A percentile compares a stretch with the other conserved stretches of the same genome.
Evolutionary conservation across 148 eudicot genomes (phyloP).

Genomic region (Limonium bicolor): DNA sequence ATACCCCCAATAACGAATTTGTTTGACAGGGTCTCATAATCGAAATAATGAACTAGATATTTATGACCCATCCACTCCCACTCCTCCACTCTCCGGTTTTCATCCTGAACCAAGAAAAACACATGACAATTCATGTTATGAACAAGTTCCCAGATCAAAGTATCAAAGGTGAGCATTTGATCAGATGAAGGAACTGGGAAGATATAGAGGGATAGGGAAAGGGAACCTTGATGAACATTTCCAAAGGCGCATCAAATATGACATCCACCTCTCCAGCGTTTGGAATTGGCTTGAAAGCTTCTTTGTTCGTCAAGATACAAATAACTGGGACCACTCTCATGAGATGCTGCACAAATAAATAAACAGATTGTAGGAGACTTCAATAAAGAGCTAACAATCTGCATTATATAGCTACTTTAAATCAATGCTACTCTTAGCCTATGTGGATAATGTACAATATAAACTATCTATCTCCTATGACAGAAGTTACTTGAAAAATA

Average conservation of each 20-base stretch:
- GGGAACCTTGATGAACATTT: constrained; percentile 57
- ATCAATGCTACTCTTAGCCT: no score
- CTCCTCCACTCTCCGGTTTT: constrained; percentile 60
- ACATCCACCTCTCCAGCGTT: constrained; percentile 66
- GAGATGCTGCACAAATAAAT: constrained; percentile 22
- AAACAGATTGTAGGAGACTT: background rate
- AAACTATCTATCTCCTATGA: no score
- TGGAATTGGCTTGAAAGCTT: constrained; percentile 43
- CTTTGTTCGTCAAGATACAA: constrained; percentile 40
- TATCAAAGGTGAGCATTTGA: background rate
- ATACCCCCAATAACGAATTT: constrained; percentile 74
- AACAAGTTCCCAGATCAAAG: background rate
- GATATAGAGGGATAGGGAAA: background rate
- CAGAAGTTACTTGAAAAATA: no score
- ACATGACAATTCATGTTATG: background rate
- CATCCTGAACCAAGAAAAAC: constrained; percentile 31
- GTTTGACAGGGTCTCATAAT: constrained; percentile 35
- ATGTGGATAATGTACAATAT: no score
- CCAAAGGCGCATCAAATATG: constrained; percentile 82
- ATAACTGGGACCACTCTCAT: constrained; percentile 50
- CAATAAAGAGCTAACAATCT: constrained; percentile 14
- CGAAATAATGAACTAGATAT: constrained; percentile 65
- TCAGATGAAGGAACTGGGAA: background rate
- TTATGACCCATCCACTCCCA: constrained; percentile 80
- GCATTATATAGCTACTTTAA: background rate